Evolutionary conservation across 2,329 filamentous ascomycete species (phyloP), one percentile per base, ranked within the genome.

Genomic region (Sclerotinia trifoliorum): DNA sequence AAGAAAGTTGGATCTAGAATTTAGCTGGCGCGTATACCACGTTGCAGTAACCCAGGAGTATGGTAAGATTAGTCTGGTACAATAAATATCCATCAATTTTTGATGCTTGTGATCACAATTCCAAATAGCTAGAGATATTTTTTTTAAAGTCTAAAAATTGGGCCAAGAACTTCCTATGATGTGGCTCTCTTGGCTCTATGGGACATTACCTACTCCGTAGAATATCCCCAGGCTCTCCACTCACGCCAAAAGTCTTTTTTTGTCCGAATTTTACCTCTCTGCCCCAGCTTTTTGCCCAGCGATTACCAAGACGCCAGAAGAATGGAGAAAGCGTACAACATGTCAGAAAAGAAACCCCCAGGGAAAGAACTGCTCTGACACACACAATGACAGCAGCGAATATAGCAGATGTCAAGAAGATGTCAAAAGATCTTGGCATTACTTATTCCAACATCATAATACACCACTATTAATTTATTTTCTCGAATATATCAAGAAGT

Each of bases 231-330:
- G 39, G n/a, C 35, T 32, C 21, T 42, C 15, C n/a, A 42, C 21
- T 42, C 24, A 15, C 21, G 19, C 29, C 21, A 60, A 60, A 46
- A 15, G 13, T 13, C 10, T 13, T 21, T 8, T 46, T 29, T 48
- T 24, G 42, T 4, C 29, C 44, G 42, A 61, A 32, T 6, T 15
- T 57, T 39, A 57, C 58, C 58, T 44, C 58, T 62, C 44, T 49
- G 58, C 58, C 58, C 57, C 44, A 61, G 44, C 44, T 49, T 49
- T 49, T 35, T 49, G 44, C 44, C 44, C 26, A 60, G 57, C 17
- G 10, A 48, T 49, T 49, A 35, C 58, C 29, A 62, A 62, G 32
- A 32, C 32, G 32, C 32, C 32, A 32, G 32, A 35, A 35, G 35
- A 35, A 35, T 35, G 35, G 35, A 35, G 35, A 35, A 35, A 46